Base-by-base conservation (phyloP, 176 grass and related monocot species). In the Tuctoria greenei region DNA sequence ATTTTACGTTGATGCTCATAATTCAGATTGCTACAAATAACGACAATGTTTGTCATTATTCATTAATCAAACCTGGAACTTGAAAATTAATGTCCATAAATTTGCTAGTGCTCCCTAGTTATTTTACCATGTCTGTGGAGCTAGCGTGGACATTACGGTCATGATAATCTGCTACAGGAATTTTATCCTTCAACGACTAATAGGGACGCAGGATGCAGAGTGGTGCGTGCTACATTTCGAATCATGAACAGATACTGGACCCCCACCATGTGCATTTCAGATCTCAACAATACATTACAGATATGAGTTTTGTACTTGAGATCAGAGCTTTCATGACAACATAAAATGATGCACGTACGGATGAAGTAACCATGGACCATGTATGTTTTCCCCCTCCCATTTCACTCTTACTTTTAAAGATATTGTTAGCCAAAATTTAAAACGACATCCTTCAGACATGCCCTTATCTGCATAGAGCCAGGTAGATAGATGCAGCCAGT, bases 211-310 rank as follows among this genome's bases (percentile, higher is more conserved):
- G 67, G 4, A 55, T 14, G 47, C 27, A 70, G 12, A 24, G 7
- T 60, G 38, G 79, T 39, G 60, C 25, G 46, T 46, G 56, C 35
- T 25, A 62, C 8, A 8, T 8, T 35, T 36, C n/a, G n/a, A n/a
- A n/a, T n/a, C n/a, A n/a, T 71, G 73, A 54, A 71, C 45, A 71
- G 20, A 77, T 78, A 44, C 7, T 39, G 64, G 35, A 55, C 18
- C 39, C 61, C 75, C 62, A 88, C 62, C 75, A n/a, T n/a, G n/a
- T 79, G 80, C 68, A 79, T 21, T 38, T 24, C 35, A 78, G 74
- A 83, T 38, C 63, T 79, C 68, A 74, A 45, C 46, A 61, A 75
- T n/a, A 27, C 28, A 17, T 9, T 40, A 28, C 24, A 71, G 4
- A 78, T 70, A 36, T 21, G 0, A 69, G 45, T 8, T 39, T 34